phyloP scores from a whole-genome alignment of 345 rosid genomes.

The Pistacia atlantica region DNA sequence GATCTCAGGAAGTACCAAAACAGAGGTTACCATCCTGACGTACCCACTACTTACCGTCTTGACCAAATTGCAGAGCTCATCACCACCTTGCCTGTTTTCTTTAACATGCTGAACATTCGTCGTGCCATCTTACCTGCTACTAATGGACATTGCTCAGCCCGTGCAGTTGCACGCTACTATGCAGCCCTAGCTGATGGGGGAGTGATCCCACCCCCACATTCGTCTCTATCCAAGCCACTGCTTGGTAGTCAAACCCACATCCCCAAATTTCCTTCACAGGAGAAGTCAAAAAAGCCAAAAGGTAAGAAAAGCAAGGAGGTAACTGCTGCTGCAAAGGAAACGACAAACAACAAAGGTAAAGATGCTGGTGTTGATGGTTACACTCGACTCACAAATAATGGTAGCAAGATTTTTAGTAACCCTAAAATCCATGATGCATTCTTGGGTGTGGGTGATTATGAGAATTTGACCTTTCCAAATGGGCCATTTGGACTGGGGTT shows the following conservation, averaged over 20 bases:
- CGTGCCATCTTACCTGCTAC: constrained; percentile 93
- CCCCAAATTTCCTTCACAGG: constrained; percentile 56
- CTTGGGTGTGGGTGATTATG: constrained; percentile 73
- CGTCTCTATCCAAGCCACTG: constrained; percentile 62
- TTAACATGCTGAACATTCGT: constrained; percentile 75
- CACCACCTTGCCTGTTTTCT: constrained; percentile 54
- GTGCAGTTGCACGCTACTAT: constrained; percentile 97
- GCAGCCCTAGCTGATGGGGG: constrained; percentile 86
- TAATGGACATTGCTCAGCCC: constrained; percentile 90
- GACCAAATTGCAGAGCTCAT: constrained; percentile 37
- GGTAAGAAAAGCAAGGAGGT: constrained; percentile 32
- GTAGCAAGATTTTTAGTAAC: constrained; percentile 40
- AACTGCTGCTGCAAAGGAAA: constrained; percentile 28
- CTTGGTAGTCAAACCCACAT: constrained; percentile 86
- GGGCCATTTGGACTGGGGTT: constrained; percentile 89
- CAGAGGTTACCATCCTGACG: constrained; percentile 40
- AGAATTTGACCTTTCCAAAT: constrained; percentile 44
- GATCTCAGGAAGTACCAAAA: constrained; percentile 53
- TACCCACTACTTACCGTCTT: constrained; percentile 80
- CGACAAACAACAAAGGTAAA: constrained; percentile 22
- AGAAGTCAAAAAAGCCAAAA: constrained; percentile 37
- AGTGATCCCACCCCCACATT: constrained; percentile 71
- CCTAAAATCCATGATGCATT: constrained; percentile 69
- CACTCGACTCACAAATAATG: constrained; percentile 34
- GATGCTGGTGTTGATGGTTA: constrained; percentile 27